Base-by-base conservation (phyloP, 768 basidiomycete genomes). In the Gymnopilus junonius region DNA sequence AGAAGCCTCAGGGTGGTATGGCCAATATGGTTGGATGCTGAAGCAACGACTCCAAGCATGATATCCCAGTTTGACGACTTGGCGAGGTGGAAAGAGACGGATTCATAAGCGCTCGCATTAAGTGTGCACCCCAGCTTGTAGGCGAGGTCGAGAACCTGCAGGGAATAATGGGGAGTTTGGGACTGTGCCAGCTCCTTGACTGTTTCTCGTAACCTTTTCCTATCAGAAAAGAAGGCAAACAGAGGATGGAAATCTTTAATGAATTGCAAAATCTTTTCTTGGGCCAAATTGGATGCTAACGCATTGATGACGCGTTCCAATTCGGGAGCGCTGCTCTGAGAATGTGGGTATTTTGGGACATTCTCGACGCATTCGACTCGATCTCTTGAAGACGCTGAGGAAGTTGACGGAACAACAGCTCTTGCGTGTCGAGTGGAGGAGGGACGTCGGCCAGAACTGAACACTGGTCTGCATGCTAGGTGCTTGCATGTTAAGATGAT, bases 71-170 rank as follows among this genome's bases (percentile, higher is more conserved):
- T 70, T 27, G 75, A 77, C 51, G 70, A 69, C 8, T 74, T 67
- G 20, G 87, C 83, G 25, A 91, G 74, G 46, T 78, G 81, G 69
- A 81, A 75, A 39, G 82, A 80, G 35, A 87, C 77, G 17, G 77
- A 67, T 70, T 91, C 88, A 83, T 88, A 92, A 8, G 81, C 82
- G 62, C 80, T 82, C 55, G 81, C 81, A 56, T 82, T 82, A 66
- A 87, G 73, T 8, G 68, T 73, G 69, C 77, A 81, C 32, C 88
- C 89, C 5, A 86, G 73, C 7, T 74, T 67, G 65, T 83, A 78
- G 0, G 86, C 82, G 20, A 90, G 70, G 32, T 68, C 63, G 64
- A 92, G 76, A 8, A 84, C 72, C 17, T 77, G 78, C 31, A 82
- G 68, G 2, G 85, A 83, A 45, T 75, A 76, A 21, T 71, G 72